Percentiles rank a stretch among this genome's conserved stretches.
Evolutionary conservation across 2,329 filamentous ascomycete species (phyloP).

Genomic region (Trichoderma polysporum): DNA sequence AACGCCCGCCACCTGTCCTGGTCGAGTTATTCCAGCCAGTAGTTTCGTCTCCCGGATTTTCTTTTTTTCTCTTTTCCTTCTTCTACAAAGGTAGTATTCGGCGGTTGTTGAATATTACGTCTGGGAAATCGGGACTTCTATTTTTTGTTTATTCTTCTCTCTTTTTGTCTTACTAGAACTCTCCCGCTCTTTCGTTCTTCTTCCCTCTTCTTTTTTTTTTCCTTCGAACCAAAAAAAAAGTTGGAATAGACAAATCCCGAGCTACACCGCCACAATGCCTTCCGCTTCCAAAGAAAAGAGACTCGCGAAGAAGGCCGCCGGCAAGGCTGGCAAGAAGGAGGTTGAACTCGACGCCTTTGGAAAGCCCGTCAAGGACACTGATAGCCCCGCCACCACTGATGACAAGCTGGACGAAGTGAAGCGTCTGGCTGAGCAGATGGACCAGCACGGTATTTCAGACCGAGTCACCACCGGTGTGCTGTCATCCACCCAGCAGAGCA

Average conservation of each 20-base stretch:
- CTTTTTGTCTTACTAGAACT: not conserved
- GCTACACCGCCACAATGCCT: conserved; percentile 54
- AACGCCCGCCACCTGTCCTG: not conserved
- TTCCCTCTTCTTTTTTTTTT: conserved; percentile 15
- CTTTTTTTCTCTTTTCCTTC: conserved; percentile 23
- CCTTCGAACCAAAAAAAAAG: not conserved
- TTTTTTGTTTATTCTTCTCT: conserved; percentile 23
- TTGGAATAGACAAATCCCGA: not conserved
- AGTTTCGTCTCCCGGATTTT: not conserved
- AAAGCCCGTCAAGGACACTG: conserved; percentile 51
- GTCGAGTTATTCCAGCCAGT: conserved; percentile 3
- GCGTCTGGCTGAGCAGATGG: conserved; percentile 88
- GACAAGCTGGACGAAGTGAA: conserved; percentile 78
- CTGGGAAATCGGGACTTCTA: conserved; percentile 19
- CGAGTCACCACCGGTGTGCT: conserved; percentile 97
- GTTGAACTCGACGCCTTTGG: conserved; percentile 64
- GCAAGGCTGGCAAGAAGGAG: conserved; percentile 66
- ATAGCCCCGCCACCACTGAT: conserved; percentile 66
- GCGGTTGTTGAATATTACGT: conserved; percentile 12
- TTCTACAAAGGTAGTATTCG: conserved; percentile 17
- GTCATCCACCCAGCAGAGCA: conserved; percentile 77
- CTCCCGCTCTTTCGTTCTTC: not conserved
- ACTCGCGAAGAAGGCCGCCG: conserved; percentile 69
- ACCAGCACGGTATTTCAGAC: conserved; percentile 94
- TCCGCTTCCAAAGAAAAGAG: conserved; percentile 71